Percentiles rank a stretch among this genome's conserved stretches.
Conservation (phyloP, 164 flowering plant genomes). For the Tetrastigma voinierianum region DNA sequence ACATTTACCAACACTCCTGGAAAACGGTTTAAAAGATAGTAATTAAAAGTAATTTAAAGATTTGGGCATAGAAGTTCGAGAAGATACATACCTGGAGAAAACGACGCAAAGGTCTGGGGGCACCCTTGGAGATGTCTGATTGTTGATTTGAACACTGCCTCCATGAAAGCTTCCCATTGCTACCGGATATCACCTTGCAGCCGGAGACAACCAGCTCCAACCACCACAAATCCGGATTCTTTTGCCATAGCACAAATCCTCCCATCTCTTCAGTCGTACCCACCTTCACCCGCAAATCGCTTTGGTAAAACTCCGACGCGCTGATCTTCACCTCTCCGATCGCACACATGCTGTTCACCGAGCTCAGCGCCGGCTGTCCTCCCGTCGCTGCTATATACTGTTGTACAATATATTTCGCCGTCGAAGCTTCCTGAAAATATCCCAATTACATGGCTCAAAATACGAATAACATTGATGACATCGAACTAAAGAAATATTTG, state of each 20-base stretch:
- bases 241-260: slow-evolving; percentile 51
- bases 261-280: slow-evolving; percentile 32
- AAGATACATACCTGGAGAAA: slow-evolving; percentile 44
- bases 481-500: too few relatives aligned
- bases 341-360: slow-evolving; percentile 46
- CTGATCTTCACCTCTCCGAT: slow-evolving; percentile 37
- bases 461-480: background rate
- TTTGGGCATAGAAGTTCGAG: too few relatives aligned
- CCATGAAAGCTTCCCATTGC: slow-evolving; percentile 46
- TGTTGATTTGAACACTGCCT: slow-evolving; percentile 45
- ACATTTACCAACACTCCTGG: too few relatives aligned
- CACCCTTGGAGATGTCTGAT: slow-evolving; percentile 27
- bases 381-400: slow-evolving; percentile 53
- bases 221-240: slow-evolving; percentile 48
- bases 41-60: too few relatives aligned
- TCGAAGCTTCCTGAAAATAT: slow-evolving; percentile 40
- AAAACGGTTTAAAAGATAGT: too few relatives aligned
- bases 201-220: slow-evolving; percentile 45
- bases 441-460: too few relatives aligned
- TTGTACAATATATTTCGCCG: slow-evolving; percentile 52
- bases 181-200: slow-evolving; percentile 44
- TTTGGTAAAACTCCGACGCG: slow-evolving; percentile 44
- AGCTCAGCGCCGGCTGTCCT: slow-evolving; percentile 39
- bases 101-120: slow-evolving; percentile 48
- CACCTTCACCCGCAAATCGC: slow-evolving; percentile 18